Conservation (phyloP, 1,139 yeast genomes). For the Sugiyamaella novakii region DNA sequence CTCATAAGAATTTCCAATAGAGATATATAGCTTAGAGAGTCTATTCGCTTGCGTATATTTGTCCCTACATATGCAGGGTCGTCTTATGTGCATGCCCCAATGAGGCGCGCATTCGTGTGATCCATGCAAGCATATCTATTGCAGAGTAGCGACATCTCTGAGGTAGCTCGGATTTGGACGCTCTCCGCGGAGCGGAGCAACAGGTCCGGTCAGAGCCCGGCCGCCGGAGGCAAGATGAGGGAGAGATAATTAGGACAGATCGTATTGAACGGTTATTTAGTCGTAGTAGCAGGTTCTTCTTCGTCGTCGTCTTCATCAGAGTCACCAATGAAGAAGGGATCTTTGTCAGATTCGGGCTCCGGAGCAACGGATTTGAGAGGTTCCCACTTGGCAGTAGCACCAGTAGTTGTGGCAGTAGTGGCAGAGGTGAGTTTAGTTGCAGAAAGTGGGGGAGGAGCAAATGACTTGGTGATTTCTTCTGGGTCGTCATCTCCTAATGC, state of each 20-base stretch:
- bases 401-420: slow-evolving; percentile 13
- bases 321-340: slow-evolving; percentile 76
- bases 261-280: neutral
- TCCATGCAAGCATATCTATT: too few species aligned
- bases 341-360: slow-evolving; percentile 55
- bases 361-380: slow-evolving; percentile 61
- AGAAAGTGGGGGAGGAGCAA: slow-evolving; percentile 9
- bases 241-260: neutral
- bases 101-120: too few species aligned
- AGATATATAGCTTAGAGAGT: too few species aligned
- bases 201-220: slow-evolving; percentile 9
- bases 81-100: too few species aligned
- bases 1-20: too few species aligned
- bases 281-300: slow-evolving; percentile 6
- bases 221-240: slow-evolving; percentile 13
- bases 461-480: slow-evolving; percentile 13
- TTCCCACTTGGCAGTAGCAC: slow-evolving; percentile 55
- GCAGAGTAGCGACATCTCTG: neutral
- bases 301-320: slow-evolving; percentile 65
- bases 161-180: too few species aligned
- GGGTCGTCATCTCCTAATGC: slow-evolving; percentile 37
- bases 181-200: slow-evolving; percentile 1
- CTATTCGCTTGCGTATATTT: too few species aligned
- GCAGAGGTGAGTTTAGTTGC: slow-evolving; percentile 2
- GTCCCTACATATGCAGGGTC: too few species aligned